Conservation (phyloP, 2,329 filamentous ascomycete genomes). For the Fusarium verticillioides region DNA sequence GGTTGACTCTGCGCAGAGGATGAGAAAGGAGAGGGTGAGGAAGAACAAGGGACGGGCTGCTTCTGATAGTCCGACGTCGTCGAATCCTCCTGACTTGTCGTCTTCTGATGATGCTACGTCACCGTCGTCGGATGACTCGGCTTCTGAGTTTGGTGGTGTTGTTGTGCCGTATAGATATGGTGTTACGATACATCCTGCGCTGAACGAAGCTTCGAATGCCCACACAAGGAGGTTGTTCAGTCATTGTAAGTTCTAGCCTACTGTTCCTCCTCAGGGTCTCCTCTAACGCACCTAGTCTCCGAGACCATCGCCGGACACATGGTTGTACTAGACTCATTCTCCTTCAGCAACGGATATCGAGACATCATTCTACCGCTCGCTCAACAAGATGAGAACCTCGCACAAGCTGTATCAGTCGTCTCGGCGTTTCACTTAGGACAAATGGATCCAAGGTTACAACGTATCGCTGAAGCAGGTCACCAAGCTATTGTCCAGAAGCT, state of each 20-base stretch:
- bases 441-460: constrained; percentile 45
- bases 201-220: constrained; percentile 42
- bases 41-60: not conserved
- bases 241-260: constrained; percentile 44
- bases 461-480: constrained; percentile 49
- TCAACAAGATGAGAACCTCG: constrained; percentile 49
- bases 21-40: constrained; percentile 9
- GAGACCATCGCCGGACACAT: constrained; percentile 52
- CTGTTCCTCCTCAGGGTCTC: accelerated
- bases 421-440: constrained; percentile 53
- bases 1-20: constrained; percentile 23
- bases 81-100: not conserved
- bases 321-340: constrained; percentile 51
- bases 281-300: constrained; percentile 44
- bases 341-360: constrained; percentile 51
- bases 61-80: not conserved
- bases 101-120: constrained; percentile 25
- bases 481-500: constrained; percentile 51
- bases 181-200: constrained; percentile 33
- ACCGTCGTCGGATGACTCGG: not conserved
- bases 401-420: constrained; percentile 52
- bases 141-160: not conserved
- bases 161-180: constrained; percentile 4
- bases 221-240: constrained; percentile 50
- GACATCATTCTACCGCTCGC: constrained; percentile 54